Base-by-base conservation (phyloP, 2,329 filamentous ascomycete genomes). In the Colletotrichum lini region DNA sequence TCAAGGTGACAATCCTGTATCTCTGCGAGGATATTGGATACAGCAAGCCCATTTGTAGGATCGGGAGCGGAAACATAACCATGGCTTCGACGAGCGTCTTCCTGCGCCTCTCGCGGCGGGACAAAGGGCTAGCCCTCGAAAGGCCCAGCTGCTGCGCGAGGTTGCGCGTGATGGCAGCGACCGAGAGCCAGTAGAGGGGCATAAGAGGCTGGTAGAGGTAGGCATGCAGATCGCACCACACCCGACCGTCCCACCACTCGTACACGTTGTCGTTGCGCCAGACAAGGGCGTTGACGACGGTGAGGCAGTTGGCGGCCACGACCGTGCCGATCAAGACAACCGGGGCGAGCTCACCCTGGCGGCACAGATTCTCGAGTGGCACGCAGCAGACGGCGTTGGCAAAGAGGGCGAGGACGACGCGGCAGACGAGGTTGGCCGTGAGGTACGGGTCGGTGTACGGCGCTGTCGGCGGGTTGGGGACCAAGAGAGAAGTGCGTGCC, bases 131-230 rank as follows among this genome's bases (percentile, higher is more conserved):
- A 30, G 82, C 84, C 2, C 85, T 80, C 62, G 83, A 73, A 35
- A 87, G 76, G 42, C 82, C 83, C 64, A 90, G 83, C 74, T 88
- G 87, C 47, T 81, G 77, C 16, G 88, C 83, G 12, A 90, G 82
- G 54, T 88, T 85, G 16, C 84, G 84, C 83, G 90, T 87, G 68
- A 89, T 85, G 76, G 86, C 85, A 61, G 89, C 84, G 54, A 89
- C 80, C 45, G 85, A 84, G n/a, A 85, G 84, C 50, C 82, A 82
- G 76, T 84, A 90, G 52, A 86, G 75, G 1, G 84, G 83, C 50
- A 86, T 82, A 38, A 85, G 77, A 42, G 82, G 79, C 30, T 82
- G 79, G 74, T 84, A 85, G 63, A 82, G 57, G 49, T 85, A 87
- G 15, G 83, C 76, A 74, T 87, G 82, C 44, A 89, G 12, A 74